Evolutionary conservation across 1,284 basidiomycete genomes (phyloP).

Genomic region (Trichosporon coremiiforme): DNA sequence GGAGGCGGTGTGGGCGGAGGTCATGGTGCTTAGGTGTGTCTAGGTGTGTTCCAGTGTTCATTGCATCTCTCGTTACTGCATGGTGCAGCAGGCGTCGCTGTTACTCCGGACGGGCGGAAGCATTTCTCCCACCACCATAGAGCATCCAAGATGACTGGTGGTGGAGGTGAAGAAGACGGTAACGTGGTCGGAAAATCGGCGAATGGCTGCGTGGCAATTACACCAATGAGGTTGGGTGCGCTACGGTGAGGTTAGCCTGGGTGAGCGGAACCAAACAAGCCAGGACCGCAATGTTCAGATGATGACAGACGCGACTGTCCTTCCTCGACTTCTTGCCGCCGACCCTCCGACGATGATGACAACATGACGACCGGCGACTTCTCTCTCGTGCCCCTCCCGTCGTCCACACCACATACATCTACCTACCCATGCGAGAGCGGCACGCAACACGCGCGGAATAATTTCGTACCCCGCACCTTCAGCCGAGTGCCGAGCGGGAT

Average conservation of each 20-base stretch:
- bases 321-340: slow-evolving; percentile 23
- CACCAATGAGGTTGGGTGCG: background rate
- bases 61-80: slow-evolving; percentile 7
- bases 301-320: slow-evolving; percentile 8
- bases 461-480: slow-evolving; percentile 44
- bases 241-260: background rate
- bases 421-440: background rate
- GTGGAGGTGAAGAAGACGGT: background rate
- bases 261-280: slow-evolving; percentile 14
- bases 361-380: background rate
- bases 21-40: slow-evolving; percentile 59
- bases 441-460: slow-evolving; percentile 39
- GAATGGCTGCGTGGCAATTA: slow-evolving; percentile 18
- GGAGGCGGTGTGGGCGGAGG: slow-evolving; percentile 74
- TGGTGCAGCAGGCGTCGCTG: background rate
- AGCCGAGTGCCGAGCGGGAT: slow-evolving; percentile 45
- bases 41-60: background rate
- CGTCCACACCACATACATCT: background rate
- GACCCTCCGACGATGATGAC: background rate
- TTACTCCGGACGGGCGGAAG: background rate
- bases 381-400: background rate
- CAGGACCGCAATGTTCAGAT: slow-evolving; percentile 4
- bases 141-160: background rate
- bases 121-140: background rate
- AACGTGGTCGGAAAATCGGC: slow-evolving; percentile 12